These are phyloP conservation scores for Zea mays DNA, from an alignment of 176 grass and related monocot species.

Conservation along the genomic window Zm-B73-REFERENCE-NAM-5.0 NC_050098.1:212624501-212625000, in stretches of 20 bases:
- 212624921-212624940: not conserved
- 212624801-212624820: conserved; percentile 81
- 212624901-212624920: conserved; percentile 16
- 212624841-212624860: conserved; percentile 99
- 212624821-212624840: conserved; percentile 92
- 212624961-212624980: conserved; percentile 17
- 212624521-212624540: conserved; percentile 76
- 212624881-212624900: not conserved
- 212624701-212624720: conserved; percentile 97
- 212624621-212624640: conserved; percentile 40
- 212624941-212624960: conserved; percentile 1
- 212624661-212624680: conserved; percentile 55
- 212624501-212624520: conserved; percentile 77
- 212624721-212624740: conserved; percentile 96
- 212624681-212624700: conserved; percentile 33
- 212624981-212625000: not conserved
- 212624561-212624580: conserved; percentile 24
- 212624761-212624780: conserved; percentile 80
- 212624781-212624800: conserved; percentile 82
- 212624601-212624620: conserved; percentile 42
- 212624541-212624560: conserved; percentile 34
- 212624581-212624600: conserved; percentile 23
- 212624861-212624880: conserved; percentile 35
- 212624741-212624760: conserved; percentile 78
- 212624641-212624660: conserved; percentile 53